These are phyloP conservation scores for Elaeis guineensis DNA, from an alignment of 176 grass and related monocot species.

Conservation along the genomic window DNA sequence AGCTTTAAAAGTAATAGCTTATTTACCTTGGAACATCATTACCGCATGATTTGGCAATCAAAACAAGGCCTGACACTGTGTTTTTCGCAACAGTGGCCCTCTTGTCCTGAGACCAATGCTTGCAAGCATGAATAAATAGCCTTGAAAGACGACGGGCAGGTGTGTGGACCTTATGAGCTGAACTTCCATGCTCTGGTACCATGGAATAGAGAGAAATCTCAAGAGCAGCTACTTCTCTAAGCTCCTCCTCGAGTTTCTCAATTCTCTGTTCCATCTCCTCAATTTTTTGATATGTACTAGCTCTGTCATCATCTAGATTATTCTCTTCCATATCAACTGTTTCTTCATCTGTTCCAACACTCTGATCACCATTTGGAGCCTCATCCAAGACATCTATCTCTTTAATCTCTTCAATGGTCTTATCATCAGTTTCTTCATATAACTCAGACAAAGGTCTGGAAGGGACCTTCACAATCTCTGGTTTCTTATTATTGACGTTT, in stretches of 20 bases:
- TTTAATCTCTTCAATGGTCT: slow-evolving; percentile 70
- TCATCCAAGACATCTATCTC: slow-evolving; percentile 95
- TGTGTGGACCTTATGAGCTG: slow-evolving; percentile 79
- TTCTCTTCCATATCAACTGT: slow-evolving; percentile 78
- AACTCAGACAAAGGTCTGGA: slow-evolving; percentile 50
- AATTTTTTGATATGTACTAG: slow-evolving; percentile 15
- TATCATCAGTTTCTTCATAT: slow-evolving; percentile 69
- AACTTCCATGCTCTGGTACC: slow-evolving; percentile 68
- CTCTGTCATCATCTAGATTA: slow-evolving; percentile 13
- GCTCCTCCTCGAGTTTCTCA: slow-evolving; percentile 58
- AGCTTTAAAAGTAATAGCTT: not conserved
- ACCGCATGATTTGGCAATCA: slow-evolving; percentile 72
- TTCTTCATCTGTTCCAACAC: slow-evolving; percentile 90
- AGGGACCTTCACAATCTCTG: slow-evolving; percentile 37
- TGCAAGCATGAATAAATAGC: slow-evolving; percentile 73
- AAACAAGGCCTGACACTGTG: slow-evolving; percentile 58
- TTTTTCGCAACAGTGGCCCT: slow-evolving; percentile 64
- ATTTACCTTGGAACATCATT: slow-evolving; percentile 84
- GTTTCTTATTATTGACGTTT: slow-evolving; percentile 36
- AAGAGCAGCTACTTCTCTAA: slow-evolving; percentile 77
- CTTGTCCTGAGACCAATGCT: slow-evolving; percentile 53
- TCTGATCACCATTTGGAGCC: slow-evolving; percentile 80
- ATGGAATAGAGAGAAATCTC: slow-evolving; percentile 78
- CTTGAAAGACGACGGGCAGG: slow-evolving; percentile 77
- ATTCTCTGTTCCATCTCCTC: slow-evolving; percentile 39